These are phyloP conservation scores for Tephrocybe sp. DNA, from an alignment of 768 basidiomycete genomes.

Conservation along the genomic window DNA sequence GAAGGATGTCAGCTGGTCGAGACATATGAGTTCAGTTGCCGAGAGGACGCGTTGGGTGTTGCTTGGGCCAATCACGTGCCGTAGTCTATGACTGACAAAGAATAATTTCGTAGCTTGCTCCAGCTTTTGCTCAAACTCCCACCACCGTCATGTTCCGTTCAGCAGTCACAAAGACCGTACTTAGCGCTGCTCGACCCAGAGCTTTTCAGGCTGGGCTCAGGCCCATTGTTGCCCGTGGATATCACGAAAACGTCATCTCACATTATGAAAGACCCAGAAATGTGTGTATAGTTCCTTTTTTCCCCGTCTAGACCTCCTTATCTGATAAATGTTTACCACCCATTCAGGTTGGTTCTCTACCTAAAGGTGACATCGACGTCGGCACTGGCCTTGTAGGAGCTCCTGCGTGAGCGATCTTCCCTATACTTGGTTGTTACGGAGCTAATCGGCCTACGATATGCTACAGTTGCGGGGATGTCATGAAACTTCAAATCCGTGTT, in stretches of 20 bases:
- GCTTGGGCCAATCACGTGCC: background rate
- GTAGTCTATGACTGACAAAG: slow-evolving; percentile 16
- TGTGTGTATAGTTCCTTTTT: slow-evolving; percentile 48
- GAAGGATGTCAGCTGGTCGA: slow-evolving; percentile 62
- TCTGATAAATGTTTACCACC: slow-evolving; percentile 51
- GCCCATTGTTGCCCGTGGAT: slow-evolving; percentile 63
- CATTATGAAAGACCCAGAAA: slow-evolving; percentile 98
- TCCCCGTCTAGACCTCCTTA: slow-evolving; percentile 35
- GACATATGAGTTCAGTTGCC: slow-evolving; percentile 28
- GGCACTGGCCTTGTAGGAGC: slow-evolving; percentile 98
- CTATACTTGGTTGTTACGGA: slow-evolving; percentile 20
- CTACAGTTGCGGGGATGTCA: slow-evolving; percentile 90
- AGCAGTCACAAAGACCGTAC: slow-evolving; percentile 47
- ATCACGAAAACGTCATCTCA: slow-evolving; percentile 96
- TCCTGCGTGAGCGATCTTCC: slow-evolving; percentile 69
- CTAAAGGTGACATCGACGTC: slow-evolving; percentile 87
- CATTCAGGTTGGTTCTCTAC: slow-evolving; percentile 88
- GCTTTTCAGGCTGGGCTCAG: slow-evolving; percentile 36
- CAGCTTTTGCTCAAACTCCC: slow-evolving; percentile 19
- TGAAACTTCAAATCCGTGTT: slow-evolving; percentile 99
- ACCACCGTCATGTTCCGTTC: slow-evolving; percentile 69
- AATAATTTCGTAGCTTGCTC: slow-evolving; percentile 3
- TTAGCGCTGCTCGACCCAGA: slow-evolving; percentile 43
- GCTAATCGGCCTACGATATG: slow-evolving; percentile 21
- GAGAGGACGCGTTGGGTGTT: too few species aligned